These are phyloP conservation scores for Phylloporus rhodoxanthus DNA, from an alignment of 768 basidiomycete genomes.

Conservation along the genomic window DNA sequence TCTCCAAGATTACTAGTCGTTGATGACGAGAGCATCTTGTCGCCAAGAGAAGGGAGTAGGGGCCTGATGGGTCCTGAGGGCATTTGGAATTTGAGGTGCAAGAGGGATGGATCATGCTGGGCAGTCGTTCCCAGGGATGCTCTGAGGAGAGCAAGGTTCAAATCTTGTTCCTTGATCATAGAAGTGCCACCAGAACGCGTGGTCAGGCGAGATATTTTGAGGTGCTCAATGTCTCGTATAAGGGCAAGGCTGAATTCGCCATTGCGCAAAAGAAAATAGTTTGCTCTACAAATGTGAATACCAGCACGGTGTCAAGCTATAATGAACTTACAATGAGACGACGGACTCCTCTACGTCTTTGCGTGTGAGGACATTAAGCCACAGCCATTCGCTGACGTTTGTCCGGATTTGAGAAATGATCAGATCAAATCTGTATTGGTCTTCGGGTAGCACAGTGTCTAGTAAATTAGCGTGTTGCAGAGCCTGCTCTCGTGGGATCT, in stretches of 20 bases:
- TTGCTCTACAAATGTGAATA: constrained; percentile 47
- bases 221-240: constrained; percentile 79
- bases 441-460: constrained; percentile 64
- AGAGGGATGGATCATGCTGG: constrained; percentile 75
- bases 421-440: constrained; percentile 70
- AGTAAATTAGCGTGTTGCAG: constrained; percentile 60
- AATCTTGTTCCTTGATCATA: constrained; percentile 86
- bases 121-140: constrained; percentile 86
- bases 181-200: constrained; percentile 56
- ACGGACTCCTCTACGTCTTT: constrained; percentile 81
- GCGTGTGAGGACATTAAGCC: constrained; percentile 81
- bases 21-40: constrained; percentile 37
- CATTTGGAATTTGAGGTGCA: constrained; percentile 67
- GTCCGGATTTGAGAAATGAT: constrained; percentile 70
- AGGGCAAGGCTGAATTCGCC: constrained; percentile 82
- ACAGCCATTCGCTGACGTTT: constrained; percentile 89
- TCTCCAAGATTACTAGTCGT: constrained; percentile 34
- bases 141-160: constrained; percentile 80
- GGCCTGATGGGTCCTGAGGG: constrained; percentile 80
- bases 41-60: constrained; percentile 66
- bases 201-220: constrained; percentile 74
- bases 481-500: constrained; percentile 64
- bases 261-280: constrained; percentile 84
- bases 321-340: constrained; percentile 64
- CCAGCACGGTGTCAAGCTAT: neutral